Conservation (phyloP, 2,329 filamentous ascomycete genomes). For the Fusarium tanahbumbuense region DNA sequence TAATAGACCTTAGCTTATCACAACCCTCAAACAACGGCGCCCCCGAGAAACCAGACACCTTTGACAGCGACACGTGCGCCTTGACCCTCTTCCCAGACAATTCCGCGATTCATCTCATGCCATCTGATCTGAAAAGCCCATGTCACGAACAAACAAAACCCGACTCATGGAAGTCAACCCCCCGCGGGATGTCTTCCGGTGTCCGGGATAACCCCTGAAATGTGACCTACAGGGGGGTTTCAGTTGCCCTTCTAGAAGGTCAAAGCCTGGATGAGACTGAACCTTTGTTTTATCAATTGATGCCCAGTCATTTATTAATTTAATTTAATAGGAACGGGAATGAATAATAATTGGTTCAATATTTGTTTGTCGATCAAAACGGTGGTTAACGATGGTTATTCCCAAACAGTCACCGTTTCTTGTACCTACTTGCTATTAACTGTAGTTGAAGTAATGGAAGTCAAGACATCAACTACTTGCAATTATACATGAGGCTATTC, state of each 20-base stretch:
- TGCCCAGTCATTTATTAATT: constrained; percentile 27
- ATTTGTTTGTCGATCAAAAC: constrained; percentile 30
- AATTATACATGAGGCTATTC: not conserved
- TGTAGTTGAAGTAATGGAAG: no score
- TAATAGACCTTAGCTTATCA: not conserved
- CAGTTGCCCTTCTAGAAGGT: constrained; percentile 43
- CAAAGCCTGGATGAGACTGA: constrained; percentile 29
- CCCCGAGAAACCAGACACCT: constrained; percentile 23
- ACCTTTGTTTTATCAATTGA: constrained; percentile 10
- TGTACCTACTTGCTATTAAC: not conserved
- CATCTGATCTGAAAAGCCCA: constrained; percentile 1
- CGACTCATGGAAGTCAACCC: constrained; percentile 30
- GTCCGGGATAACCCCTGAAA: constrained; percentile 33
- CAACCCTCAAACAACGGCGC: constrained; percentile 6
- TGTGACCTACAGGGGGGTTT: constrained; percentile 30
- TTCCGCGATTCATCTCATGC: constrained; percentile 14
- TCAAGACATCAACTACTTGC: no score
- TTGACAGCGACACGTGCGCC: constrained; percentile 37
- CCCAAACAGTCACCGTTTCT: constrained; percentile 39
- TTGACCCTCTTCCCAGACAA: constrained; percentile 11
- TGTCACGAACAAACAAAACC: not conserved
- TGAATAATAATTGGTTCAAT: constrained; percentile 26
- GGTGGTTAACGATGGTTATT: constrained; percentile 21
- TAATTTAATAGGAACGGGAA: not conserved
- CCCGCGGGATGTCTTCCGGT: constrained; percentile 43